Percentiles rank a stretch among this genome's conserved stretches.
Evolutionary conservation across 2,329 filamentous ascomycete genomes (phyloP).

Genomic region (Aspergillus ruber): DNA sequence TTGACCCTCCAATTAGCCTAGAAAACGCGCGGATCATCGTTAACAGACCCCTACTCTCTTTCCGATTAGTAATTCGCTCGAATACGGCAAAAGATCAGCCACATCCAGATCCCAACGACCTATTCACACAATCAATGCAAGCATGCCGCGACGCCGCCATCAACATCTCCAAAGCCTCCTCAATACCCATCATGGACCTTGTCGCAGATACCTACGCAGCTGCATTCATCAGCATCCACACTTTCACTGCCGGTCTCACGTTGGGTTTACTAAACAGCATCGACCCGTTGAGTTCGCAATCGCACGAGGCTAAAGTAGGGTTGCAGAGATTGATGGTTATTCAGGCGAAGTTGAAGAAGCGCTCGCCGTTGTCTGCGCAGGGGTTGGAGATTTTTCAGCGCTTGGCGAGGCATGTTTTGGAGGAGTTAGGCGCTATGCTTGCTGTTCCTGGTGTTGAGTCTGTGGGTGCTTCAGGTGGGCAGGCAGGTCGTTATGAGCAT

Average conservation of each 20-base stretch:
- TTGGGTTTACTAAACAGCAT: constrained; percentile 18
- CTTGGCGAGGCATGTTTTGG: constrained; percentile 13
- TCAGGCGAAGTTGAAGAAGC: constrained; percentile 12
- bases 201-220: constrained; percentile 18
- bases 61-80: constrained; percentile 3
- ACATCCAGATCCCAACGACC: not conserved
- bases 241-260: constrained; percentile 18
- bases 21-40: constrained; percentile 29
- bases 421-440: constrained; percentile 16
- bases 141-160: constrained; percentile 16
- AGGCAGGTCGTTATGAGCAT: no score
- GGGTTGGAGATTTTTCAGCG: constrained; percentile 15
- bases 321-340: constrained; percentile 15
- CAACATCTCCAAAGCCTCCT: constrained; percentile 8
- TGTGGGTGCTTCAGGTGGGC: no score
- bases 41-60: constrained; percentile 20
- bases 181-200: constrained; percentile 7
- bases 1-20: constrained; percentile 28
- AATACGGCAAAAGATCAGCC: not conserved
- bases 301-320: constrained; percentile 12
- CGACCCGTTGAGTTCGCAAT: constrained; percentile 12
- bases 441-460: not conserved
- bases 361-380: constrained; percentile 12
- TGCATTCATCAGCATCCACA: constrained; percentile 19
- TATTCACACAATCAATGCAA: constrained; percentile 7